Percentiles rank a stretch among this genome's conserved stretches.
Evolutionary conservation across 1,284 basidiomycete genomes (phyloP).

Genomic region (Malassezia arunalokei): DNA sequence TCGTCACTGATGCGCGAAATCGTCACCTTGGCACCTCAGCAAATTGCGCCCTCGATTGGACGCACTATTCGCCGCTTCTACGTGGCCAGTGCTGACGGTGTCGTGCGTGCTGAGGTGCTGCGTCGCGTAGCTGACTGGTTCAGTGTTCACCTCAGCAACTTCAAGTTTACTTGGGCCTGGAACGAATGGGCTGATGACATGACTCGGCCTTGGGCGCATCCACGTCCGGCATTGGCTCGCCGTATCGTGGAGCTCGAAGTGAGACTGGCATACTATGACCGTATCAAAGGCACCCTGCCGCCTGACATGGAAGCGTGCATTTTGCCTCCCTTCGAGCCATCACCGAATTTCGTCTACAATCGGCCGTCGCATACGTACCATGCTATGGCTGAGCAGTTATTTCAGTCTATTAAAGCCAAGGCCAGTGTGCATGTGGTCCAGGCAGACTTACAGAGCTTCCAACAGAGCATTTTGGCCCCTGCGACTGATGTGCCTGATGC

Average conservation of each 20-base stretch:
- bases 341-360: slow-evolving; percentile 72
- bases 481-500: slow-evolving; percentile 55
- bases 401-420: slow-evolving; percentile 68
- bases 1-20: slow-evolving; percentile 79
- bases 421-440: slow-evolving; percentile 61
- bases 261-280: slow-evolving; percentile 81
- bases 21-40: slow-evolving; percentile 77
- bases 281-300: slow-evolving; percentile 80
- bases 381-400: slow-evolving; percentile 65
- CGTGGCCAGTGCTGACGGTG: slow-evolving; percentile 25
- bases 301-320: slow-evolving; percentile 57
- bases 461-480: slow-evolving; percentile 21
- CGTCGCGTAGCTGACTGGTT: slow-evolving; percentile 87
- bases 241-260: slow-evolving; percentile 79
- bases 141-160: slow-evolving; percentile 89
- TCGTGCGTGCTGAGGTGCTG: slow-evolving; percentile 67
- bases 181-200: slow-evolving; percentile 95
- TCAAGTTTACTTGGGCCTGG: slow-evolving; percentile 99
- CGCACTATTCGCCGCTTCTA: slow-evolving; percentile 85
- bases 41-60: slow-evolving; percentile 88
- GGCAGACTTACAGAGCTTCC: slow-evolving; percentile 56
- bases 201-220: slow-evolving; percentile 58
- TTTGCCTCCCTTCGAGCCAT: slow-evolving; percentile 64
- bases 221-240: slow-evolving; percentile 75
- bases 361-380: slow-evolving; percentile 60